A percentile compares a stretch with the other conserved stretches of the same genome.
phyloP scores from a whole-genome alignment of 176 grass and related monocot species.

The Hordeum marinum region DNA sequence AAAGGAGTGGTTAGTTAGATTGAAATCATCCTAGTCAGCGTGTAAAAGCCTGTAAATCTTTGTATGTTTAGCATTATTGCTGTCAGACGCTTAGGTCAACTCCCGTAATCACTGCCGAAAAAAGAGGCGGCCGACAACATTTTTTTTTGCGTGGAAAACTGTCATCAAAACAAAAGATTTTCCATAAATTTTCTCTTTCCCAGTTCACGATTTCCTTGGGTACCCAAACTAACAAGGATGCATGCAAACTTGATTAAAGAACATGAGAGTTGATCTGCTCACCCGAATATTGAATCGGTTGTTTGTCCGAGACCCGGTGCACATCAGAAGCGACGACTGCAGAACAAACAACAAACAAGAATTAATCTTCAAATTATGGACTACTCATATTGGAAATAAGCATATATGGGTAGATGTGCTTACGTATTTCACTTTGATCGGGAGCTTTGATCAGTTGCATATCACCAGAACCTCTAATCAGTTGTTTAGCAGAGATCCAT shows the following conservation, averaged over 20 bases:
- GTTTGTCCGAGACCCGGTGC: neutral
- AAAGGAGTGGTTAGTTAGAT: too few relatives aligned
- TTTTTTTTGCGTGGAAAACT: neutral
- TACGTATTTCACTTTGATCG: neutral
- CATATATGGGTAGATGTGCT: neutral
- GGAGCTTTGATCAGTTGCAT: neutral
- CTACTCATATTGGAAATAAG: neutral
- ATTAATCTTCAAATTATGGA: neutral
- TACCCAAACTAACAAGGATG: neutral
- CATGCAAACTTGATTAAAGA: neutral
- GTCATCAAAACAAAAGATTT: neutral
- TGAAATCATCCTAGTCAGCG: too few relatives aligned
- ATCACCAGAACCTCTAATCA: neutral
- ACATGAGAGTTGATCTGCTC: neutral
- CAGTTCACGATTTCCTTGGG: neutral
- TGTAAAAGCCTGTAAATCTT: too few relatives aligned
- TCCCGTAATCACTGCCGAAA: neutral
- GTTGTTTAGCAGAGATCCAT: neutral
- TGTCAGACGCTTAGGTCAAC: neutral
- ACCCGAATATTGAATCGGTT: neutral
- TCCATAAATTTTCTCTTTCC: neutral
- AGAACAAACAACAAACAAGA: neutral
- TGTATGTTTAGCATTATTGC: too few relatives aligned
- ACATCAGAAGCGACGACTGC: neutral
- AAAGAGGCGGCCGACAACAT: neutral